Conservation (phyloP, 108 stramenopile species). For the Nannochloropsis oceanica region DNA sequence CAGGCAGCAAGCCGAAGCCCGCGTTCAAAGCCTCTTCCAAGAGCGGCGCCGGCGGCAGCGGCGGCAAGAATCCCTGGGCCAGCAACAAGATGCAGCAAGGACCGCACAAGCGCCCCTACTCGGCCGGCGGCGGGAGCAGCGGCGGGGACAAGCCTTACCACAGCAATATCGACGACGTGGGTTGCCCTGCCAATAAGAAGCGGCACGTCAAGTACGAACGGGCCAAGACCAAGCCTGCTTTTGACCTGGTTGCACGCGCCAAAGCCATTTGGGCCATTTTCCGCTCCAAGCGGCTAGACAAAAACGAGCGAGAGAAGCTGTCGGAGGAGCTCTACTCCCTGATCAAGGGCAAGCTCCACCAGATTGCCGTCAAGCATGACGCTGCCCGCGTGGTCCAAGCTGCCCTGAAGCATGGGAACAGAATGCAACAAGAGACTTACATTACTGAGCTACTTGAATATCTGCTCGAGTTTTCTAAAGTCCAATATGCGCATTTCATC, state of each 20-base stretch:
- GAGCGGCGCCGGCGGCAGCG: too few relatives aligned
- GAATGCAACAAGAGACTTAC: conserved; percentile 6
- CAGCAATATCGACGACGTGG: neutral
- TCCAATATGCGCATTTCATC: conserved; percentile 34
- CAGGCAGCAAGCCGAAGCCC: too few relatives aligned
- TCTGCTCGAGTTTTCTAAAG: conserved; percentile 32
- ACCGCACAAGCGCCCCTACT: neutral
- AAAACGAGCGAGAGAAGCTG: conserved; percentile 18
- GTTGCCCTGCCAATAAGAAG: conserved; percentile 11
- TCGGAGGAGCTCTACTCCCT: conserved; percentile 22
- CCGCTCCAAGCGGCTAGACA: neutral
- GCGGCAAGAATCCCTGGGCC: too few relatives aligned
- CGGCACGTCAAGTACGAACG: conserved; percentile 22
- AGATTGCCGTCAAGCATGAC: conserved; percentile 38
- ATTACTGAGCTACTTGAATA: conserved; percentile 27
- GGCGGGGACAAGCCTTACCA: neutral
- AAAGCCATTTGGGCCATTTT: conserved; percentile 38
- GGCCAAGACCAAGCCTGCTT: conserved; percentile 17
- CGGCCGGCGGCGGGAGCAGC: neutral
- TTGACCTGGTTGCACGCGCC: conserved; percentile 15
- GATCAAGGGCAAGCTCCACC: conserved; percentile 26
- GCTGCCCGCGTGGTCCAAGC: conserved; percentile 37
- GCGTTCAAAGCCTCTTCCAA: too few relatives aligned
- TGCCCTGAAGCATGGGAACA: conserved; percentile 27
- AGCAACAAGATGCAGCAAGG: neutral